phyloP scores from a whole-genome alignment of 108 stramenopile species.

The Pelagomonas calceolata region DNA sequence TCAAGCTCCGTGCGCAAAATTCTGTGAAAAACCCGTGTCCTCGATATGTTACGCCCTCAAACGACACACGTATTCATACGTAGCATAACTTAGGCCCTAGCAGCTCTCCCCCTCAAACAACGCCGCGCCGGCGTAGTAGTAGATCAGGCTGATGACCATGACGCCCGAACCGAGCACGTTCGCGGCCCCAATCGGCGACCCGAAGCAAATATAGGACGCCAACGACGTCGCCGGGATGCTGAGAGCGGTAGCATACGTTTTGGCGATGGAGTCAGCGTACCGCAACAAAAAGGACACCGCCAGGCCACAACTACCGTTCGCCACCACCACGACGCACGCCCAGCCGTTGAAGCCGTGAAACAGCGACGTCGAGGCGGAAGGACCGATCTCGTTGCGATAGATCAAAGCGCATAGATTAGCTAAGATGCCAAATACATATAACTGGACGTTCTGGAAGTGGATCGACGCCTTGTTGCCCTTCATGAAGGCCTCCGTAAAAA shows the following conservation, averaged over 20 bases:
- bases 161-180: neutral
- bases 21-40: no score
- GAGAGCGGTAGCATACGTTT: neutral
- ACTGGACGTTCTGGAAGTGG: neutral
- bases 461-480: neutral
- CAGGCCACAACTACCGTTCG: neutral
- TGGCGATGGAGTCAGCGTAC: neutral
- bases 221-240: neutral
- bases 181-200: neutral
- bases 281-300: neutral
- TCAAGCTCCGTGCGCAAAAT: no score
- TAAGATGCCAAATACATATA: neutral
- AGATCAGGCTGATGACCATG: neutral
- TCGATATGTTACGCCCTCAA: no score
- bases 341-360: neutral
- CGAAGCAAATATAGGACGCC: neutral
- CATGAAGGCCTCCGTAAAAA: neutral
- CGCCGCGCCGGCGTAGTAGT: neutral
- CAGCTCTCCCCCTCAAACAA: neutral
- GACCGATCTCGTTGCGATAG: neutral
- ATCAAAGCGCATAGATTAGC: neutral
- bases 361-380: neutral
- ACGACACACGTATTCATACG: no score
- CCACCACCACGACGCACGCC: neutral
- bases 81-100: no score